Evolutionary conservation across 2,329 filamentous ascomycete genomes (phyloP), one percentile per base, ranked within the genome.

Genomic region (Ophiostoma piceae): DNA sequence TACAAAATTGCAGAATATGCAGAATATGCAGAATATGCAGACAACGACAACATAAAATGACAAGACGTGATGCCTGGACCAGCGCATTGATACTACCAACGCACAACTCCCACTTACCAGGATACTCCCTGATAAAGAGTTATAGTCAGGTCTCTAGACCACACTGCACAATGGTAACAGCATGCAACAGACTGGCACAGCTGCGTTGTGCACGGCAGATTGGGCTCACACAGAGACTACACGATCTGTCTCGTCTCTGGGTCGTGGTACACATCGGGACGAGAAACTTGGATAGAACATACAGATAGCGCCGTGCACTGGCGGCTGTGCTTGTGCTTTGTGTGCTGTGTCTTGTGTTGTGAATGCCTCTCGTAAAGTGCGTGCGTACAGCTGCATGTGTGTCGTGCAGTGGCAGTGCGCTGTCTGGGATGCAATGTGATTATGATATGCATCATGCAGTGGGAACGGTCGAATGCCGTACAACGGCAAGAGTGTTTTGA

Each of bases 341-440:
- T 51, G 43, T 19, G 11, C 43, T 51, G 43, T 51, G 43, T 4
- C 2, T 8, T 26, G 51, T 26, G 51, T n/a, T 26, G 51, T 26
- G 51, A 29, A 57, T 12, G n/a, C 22, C 57, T 32, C 12, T 32
- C 14, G 12, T 16, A 16, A 32, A 62, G 57, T 62, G 57, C 22
- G 57, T 62, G 57, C 57, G 51, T 57, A 57, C n/a, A 29, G 51
- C 51, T 57, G 51, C 51, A 57, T 57, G 19, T 26, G 51, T 57
- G 4, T 26, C 22, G 16, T 47, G 43, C n/a, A 47, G n/a, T 57
- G n/a, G 43, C 19, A n/a, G 51, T 57, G n/a, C 7, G 11, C n/a
- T 57, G 22, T 57, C 43, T 47, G 7, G 5, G 19, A 35, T 62
- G 57, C 26, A 62, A 62, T 35, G 57, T 16, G 57, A 62, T 62